Conservation (phyloP, 2,329 filamentous ascomycete genomes). For the Annulohypoxylon truncatum region DNA sequence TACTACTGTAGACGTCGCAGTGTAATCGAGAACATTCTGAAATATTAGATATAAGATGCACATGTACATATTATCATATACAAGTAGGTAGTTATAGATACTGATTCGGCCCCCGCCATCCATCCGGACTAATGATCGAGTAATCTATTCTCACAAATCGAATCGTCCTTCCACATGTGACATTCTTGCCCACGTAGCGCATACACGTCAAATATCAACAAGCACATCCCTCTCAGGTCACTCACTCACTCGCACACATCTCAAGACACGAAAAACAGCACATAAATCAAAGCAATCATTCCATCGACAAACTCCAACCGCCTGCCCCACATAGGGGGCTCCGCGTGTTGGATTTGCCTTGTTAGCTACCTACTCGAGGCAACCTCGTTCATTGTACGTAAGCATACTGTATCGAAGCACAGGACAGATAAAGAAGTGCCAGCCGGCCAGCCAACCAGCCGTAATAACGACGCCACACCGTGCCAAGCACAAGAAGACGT, state of each 20-base stretch:
- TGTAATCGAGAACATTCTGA: neutral
- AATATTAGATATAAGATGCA: neutral
- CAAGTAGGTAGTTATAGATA: constrained; percentile 1
- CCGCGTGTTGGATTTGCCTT: neutral
- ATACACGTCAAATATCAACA: neutral
- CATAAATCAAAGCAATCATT: neutral
- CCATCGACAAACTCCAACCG: neutral
- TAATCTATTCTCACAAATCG: neutral
- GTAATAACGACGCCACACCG: neutral
- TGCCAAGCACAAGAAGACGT: neutral
- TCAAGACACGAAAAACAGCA: neutral
- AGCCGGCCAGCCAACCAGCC: constrained; percentile 16
- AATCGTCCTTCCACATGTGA: neutral
- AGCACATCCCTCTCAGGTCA: neutral
- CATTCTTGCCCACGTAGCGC: neutral
- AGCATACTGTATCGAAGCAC: constrained; percentile 3
- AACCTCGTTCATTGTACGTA: neutral
- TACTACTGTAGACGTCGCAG: too few relatives aligned
- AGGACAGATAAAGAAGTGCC: neutral
- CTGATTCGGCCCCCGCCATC: too few relatives aligned
- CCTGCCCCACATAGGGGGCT: neutral
- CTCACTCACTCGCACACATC: neutral
- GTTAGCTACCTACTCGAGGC: neutral
- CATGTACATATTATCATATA: neutral
- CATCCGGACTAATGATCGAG: neutral